Base-by-base conservation (phyloP, 148 eudicot species). In the Vaccinium vitisidaea region DNA sequence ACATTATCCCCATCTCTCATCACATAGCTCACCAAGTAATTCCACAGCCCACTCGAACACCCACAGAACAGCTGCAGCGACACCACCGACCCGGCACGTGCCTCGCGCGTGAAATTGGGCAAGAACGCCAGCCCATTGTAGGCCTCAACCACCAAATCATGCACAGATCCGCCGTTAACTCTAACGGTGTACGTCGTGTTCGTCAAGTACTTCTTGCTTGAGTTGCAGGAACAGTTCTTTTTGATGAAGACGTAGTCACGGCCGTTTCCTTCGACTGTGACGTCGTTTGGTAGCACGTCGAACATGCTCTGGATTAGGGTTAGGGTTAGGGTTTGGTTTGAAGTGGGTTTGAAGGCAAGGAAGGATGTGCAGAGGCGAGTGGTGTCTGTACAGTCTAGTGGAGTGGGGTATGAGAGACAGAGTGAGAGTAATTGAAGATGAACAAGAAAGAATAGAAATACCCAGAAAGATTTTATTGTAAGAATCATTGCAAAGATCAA, bases 1-100 rank as follows among this genome's bases (percentile, higher is more conserved):
- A 97, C 84, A 77, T 86, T 93, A 90, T 97, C 99, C 71, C 91
- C 98, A 50, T 95, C 98, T 56, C 80, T 86, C 96, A 95, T 88
- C 84, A 94, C 98, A 94, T 97, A 95, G 84, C 99, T 97, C 98
- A 97, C 87, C 88, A 97, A 87, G 77, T 97, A 97, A 90, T 97
- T 97, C 98, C 98, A 97, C 89, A 95, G 80, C 70, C 96, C 93
- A 89, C 98, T 97, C 21, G 99, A 97, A 86, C 99, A 97, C 83
- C 98, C 99, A 92, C 99, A 97, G 48, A 92, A 58, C 89, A 97
- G 61, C 86, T 89, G 90, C 84, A 95, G 85, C 15, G 90, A 87
- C 52, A 97, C 90, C 70, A 95, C 98, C 8, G 91, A 85, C 52
- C 94, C 93, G 18, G 81, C 80, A 43, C 89, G 83, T 0, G 95